Evolutionary conservation across 306 rosid species (phyloP), one percentile per base, ranked within the genome.

Genomic region (Begonia masoniana): DNA sequence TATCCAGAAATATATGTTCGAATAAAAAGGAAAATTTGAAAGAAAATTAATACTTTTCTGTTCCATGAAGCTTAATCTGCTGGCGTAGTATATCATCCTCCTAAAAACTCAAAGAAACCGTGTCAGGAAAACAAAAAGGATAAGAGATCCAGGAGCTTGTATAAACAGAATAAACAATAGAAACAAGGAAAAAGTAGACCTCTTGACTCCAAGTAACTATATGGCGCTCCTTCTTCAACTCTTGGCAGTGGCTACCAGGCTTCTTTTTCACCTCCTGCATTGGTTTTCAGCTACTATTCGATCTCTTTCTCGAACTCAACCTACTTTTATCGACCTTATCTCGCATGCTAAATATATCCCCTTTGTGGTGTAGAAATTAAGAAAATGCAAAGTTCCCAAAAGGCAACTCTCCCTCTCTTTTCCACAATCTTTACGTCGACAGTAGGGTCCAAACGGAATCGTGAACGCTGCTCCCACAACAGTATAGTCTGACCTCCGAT

Each of bases 161-260:
- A 56, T 39, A 45, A 64, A 13, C 12, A 10, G 55, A 9, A 43
- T 43, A 12, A 43, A 43, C 4, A 11, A 16, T 21, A 46, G 57
- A 13, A 12, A 17, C 45, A 49, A 58, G 58, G 50, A 54, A 47
- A 54, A 60, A 51, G 55, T 19, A 56, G 42, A 86, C 99, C 96
- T 92, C 80, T 78, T 83, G 95, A 74, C 76, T 77, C 99, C 99
- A 92, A 26, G 89, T 76, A 56, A 92, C 99, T 60, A 92, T 87
- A 72, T 81, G 99, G 59, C 96, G 95, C 85, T 92, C 99, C 95
- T 92, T 92, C 96, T 91, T 91, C 95, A 31, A 7, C 39, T 31
- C 39, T 31, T 31, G 39, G 39, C 39, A 5, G 39, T 31, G 39
- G 39, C 39, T 83, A 81, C 47, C 85, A 73, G 59, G 83, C 94